phyloP scores from a whole-genome alignment of 192 early-diverging fungal species.

The Mortierella alpina region DNA sequence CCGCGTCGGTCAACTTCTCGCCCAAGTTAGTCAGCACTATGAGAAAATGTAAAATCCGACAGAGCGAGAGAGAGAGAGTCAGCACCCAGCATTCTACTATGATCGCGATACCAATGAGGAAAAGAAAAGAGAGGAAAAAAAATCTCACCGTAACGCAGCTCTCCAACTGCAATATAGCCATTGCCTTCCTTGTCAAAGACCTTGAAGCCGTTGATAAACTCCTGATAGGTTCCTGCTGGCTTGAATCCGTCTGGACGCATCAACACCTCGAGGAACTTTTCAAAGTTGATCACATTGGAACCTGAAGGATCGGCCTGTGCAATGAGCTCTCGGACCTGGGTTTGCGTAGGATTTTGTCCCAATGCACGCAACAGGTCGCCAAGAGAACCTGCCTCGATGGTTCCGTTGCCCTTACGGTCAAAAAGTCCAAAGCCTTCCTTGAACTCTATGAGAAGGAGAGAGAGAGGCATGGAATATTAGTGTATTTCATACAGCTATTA shows the following conservation, averaged over 20 bases:
- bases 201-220: conserved; percentile 88
- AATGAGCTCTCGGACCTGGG: conserved; percentile 74
- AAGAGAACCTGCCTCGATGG: conserved; percentile 70
- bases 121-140: conserved; percentile 1
- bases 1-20: conserved; percentile 80
- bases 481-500: neutral
- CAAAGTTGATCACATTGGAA: conserved; percentile 64
- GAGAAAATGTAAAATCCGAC: neutral
- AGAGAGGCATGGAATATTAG: neutral
- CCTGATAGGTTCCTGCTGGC: conserved; percentile 76
- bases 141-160: conserved; percentile 77
- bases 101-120: neutral
- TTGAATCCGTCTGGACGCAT: conserved; percentile 79
- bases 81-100: neutral
- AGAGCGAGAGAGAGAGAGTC: neutral
- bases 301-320: conserved; percentile 57
- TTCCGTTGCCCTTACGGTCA: conserved; percentile 80
- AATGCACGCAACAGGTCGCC: conserved; percentile 83
- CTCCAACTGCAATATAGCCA: conserved; percentile 80
- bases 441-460: conserved; percentile 64
- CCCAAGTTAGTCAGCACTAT: conserved; percentile 84
- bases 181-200: conserved; percentile 88
- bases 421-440: conserved; percentile 85
- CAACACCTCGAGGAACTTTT: conserved; percentile 76
- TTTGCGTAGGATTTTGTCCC: conserved; percentile 83